These are phyloP conservation scores for Aspergillus novofumigatus DNA, from an alignment of 2,329 filamentous ascomycete species.

Conservation along the genomic window DNA sequence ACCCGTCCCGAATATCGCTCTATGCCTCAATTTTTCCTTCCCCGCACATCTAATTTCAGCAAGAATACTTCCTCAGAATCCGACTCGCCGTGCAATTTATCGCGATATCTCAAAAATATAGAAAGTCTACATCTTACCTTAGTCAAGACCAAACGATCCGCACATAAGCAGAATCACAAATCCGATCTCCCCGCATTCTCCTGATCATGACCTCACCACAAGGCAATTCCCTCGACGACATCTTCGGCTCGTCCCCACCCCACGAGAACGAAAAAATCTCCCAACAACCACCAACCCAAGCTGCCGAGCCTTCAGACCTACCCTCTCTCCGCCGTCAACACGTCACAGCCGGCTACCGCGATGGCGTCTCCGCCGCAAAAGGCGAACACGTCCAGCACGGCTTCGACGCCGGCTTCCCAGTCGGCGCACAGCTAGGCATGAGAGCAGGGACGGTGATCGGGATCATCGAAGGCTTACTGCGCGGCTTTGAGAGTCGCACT, in stretches of 20 bases:
- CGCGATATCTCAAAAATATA: neutral
- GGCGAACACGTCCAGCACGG: constrained; percentile 72
- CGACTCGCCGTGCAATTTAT: neutral
- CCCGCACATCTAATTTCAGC: neutral
- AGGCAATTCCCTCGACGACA: constrained; percentile 36
- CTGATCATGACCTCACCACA: constrained; percentile 3
- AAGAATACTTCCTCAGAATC: neutral
- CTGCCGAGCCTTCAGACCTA: constrained; percentile 61
- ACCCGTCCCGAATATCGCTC: neutral
- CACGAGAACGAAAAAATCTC: neutral
- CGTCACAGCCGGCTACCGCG: constrained; percentile 82
- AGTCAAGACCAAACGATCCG: neutral
- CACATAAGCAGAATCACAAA: neutral
- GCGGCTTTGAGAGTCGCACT: constrained; percentile 26
- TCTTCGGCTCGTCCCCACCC: constrained; percentile 40
- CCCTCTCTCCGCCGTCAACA: constrained; percentile 71
- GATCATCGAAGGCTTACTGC: constrained; percentile 65
- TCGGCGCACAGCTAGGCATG: constrained; percentile 77
- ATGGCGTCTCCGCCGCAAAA: constrained; percentile 77
- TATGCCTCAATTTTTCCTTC: neutral
- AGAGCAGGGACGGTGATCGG: constrained; percentile 72
- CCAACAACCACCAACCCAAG: neutral
- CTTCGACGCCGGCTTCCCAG: constrained; percentile 84
- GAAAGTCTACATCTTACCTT: neutral
- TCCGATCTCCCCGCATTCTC: neutral